phyloP scores from a whole-genome alignment of 352 stramenopile species.

The Pythium phragmiticola region DNA sequence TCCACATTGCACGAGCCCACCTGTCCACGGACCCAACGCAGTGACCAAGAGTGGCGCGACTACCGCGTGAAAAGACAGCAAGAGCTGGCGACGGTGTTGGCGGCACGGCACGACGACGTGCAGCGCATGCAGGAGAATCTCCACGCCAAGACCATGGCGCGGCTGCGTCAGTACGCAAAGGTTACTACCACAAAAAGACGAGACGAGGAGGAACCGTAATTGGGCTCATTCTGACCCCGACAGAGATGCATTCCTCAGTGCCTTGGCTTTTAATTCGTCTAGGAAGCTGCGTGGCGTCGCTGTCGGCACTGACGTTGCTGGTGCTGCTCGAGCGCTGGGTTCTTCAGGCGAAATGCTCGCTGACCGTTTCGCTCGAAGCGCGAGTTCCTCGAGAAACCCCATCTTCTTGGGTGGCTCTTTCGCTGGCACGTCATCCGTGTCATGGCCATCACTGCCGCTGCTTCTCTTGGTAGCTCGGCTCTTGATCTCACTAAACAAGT shows the following conservation, averaged over 20 bases:
- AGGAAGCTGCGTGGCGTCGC: conserved; percentile 17
- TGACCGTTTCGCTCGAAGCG: conserved; percentile 9
- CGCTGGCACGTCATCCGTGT: neutral
- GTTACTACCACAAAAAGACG: conserved; percentile 24
- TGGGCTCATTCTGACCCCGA: neutral
- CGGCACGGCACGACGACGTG: conserved; percentile 45
- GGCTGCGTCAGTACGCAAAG: conserved; percentile 33
- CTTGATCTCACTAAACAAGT: conserved; percentile 25
- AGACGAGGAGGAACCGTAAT: neutral
- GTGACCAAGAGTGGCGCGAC: conserved; percentile 16
- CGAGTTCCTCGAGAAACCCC: conserved; percentile 24
- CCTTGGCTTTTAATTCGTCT: conserved; percentile 24
- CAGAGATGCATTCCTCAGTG: neutral
- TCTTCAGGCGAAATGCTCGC: neutral
- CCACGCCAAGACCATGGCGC: conserved; percentile 55
- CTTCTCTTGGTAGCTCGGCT: conserved; percentile 5
- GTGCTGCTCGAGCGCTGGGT: neutral
- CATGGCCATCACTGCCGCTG: neutral
- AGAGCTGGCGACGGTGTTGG: conserved; percentile 41
- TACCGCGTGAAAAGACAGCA: conserved; percentile 39
- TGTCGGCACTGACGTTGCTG: neutral
- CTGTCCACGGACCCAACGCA: neutral
- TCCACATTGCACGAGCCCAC: no score
- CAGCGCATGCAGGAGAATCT: conserved; percentile 48
- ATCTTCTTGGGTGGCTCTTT: neutral